Conservation (phyloP, 352 stramenopile species). For the Pythium monospermum region DNA sequence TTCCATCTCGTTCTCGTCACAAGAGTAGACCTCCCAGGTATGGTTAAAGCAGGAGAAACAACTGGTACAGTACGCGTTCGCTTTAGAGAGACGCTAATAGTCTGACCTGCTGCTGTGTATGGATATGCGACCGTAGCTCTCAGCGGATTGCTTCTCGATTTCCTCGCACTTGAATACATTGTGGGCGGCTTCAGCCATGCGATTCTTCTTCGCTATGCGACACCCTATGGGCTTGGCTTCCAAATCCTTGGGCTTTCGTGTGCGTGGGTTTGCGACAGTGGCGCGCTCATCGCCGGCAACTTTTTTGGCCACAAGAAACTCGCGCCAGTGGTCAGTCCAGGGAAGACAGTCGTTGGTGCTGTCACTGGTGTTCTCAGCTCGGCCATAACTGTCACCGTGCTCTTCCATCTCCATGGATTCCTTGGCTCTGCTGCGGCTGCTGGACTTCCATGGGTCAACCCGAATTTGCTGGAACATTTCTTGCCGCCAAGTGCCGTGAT, state of each 20-base stretch:
- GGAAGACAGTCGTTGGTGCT: slow-evolving; percentile 58
- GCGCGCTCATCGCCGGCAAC: slow-evolving; percentile 47
- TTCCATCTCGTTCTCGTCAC: slow-evolving; percentile 35
- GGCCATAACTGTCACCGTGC: slow-evolving; percentile 31
- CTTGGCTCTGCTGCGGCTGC: slow-evolving; percentile 8
- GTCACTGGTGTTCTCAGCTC: slow-evolving; percentile 46
- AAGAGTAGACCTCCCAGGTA: slow-evolving; percentile 41
- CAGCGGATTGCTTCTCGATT: slow-evolving; percentile 39
- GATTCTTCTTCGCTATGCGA: slow-evolving; percentile 49
- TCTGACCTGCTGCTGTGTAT: not conserved
- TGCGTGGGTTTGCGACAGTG: slow-evolving; percentile 67
- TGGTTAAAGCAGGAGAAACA: not conserved
- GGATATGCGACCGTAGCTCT: not conserved
- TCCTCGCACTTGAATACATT: slow-evolving; percentile 57
- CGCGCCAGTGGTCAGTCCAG: slow-evolving; percentile 59
- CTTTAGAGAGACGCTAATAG: not conserved
- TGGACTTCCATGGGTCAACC: not conserved
- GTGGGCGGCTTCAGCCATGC: slow-evolving; percentile 55
- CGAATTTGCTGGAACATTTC: slow-evolving; percentile 12
- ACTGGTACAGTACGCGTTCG: not conserved
- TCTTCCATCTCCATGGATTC: slow-evolving; percentile 30
- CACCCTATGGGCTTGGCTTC: slow-evolving; percentile 46
- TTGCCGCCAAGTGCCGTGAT: slow-evolving; percentile 25
- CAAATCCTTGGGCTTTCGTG: slow-evolving; percentile 58
- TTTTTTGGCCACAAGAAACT: slow-evolving; percentile 55